Conservation (phyloP, 2,329 filamentous ascomycete genomes). For the Ophiostoma sp. region DNA sequence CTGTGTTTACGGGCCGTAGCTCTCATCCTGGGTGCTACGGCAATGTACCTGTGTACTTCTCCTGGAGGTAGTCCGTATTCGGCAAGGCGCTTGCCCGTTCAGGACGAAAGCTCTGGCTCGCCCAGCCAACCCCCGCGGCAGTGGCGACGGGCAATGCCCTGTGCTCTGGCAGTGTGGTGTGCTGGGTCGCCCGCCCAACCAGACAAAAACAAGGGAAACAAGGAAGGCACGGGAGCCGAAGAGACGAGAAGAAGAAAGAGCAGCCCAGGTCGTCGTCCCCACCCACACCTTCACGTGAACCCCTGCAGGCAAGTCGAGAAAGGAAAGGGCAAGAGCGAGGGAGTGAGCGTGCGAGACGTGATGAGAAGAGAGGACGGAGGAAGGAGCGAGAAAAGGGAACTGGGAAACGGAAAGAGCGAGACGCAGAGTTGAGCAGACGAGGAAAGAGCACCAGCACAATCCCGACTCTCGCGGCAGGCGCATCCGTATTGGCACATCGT, state of each 20-base stretch:
- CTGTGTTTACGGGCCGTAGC: constrained; percentile 10
- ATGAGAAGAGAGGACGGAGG: constrained; percentile 7
- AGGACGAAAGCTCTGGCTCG: background rate
- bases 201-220: constrained; percentile 21
- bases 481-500: background rate
- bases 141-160: background rate
- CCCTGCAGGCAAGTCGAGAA: constrained; percentile 14
- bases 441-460: background rate
- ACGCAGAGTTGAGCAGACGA: background rate
- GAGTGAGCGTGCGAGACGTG: background rate
- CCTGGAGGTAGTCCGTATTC: background rate
- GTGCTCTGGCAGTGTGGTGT: background rate
- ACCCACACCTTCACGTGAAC: constrained; percentile 15
- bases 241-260: background rate
- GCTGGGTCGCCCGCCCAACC: constrained; percentile 25
- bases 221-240: background rate
- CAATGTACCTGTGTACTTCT: constrained; percentile 6
- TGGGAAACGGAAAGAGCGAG: background rate
- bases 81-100: constrained; percentile 1
- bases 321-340: no score
- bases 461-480: background rate
- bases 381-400: constrained; percentile 2
- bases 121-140: background rate
- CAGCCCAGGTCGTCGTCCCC: background rate
- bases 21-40: background rate